phyloP scores from a whole-genome alignment of 768 basidiomycete genomes.

The Flagelloscypha sp. region DNA sequence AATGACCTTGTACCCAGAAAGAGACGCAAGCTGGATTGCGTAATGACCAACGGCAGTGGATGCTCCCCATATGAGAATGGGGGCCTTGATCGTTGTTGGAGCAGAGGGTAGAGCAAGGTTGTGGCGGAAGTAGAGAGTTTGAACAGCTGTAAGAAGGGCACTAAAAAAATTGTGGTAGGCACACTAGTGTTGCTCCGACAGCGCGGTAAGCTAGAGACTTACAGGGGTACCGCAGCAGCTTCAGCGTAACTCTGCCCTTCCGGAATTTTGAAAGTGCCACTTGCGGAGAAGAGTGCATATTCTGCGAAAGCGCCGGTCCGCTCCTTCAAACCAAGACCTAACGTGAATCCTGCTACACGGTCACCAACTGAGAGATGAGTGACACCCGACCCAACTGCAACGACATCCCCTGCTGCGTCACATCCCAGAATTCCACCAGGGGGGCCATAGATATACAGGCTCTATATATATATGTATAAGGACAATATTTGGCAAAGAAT shows the following conservation, averaged over 20 bases:
- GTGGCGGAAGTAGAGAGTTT: slow-evolving; percentile 2
- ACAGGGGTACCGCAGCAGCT: slow-evolving; percentile 5
- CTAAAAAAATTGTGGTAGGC: too few species aligned
- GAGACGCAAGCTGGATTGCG: slow-evolving; percentile 6
- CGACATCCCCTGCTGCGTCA: slow-evolving; percentile 10
- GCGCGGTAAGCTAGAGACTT: slow-evolving; percentile 16
- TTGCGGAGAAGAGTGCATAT: slow-evolving; percentile 2
- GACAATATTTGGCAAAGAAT: too few species aligned
- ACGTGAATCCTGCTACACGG: slow-evolving; percentile 5
- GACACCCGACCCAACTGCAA: slow-evolving; percentile 5
- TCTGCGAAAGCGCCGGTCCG: slow-evolving; percentile 3
- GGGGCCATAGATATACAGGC: background rate
- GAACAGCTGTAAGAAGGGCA: slow-evolving; percentile 2
- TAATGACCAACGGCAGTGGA: slow-evolving; percentile 5
- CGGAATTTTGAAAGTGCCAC: slow-evolving; percentile 3
- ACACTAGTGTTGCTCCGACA: slow-evolving; percentile 15
- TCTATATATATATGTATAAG: too few species aligned
- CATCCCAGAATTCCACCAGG: slow-evolving; percentile 2
- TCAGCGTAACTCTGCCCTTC: slow-evolving; percentile 2
- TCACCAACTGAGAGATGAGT: slow-evolving; percentile 8
- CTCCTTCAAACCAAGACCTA: background rate
- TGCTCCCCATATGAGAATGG: slow-evolving; percentile 1
- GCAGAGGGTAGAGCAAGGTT: background rate
- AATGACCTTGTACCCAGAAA: slow-evolving; percentile 5
- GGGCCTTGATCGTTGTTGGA: background rate